A percentile compares a stretch with the other conserved stretches of the same genome.
These are phyloP conservation scores for Solanum piurae DNA, from an alignment of 257 asterid species.

Conservation along the genomic window DNA sequence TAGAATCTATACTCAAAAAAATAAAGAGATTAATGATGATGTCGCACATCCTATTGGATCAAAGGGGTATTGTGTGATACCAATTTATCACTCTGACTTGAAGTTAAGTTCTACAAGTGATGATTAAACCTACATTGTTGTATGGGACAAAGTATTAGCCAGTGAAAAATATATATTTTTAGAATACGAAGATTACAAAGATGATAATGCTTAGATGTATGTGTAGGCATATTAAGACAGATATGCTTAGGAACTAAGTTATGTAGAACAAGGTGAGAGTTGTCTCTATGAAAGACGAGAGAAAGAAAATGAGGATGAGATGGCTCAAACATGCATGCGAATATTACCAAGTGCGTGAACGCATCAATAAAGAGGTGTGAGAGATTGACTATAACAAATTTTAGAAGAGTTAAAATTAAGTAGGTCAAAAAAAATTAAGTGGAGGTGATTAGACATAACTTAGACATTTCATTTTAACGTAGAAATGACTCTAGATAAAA, in stretches of 20 bases:
- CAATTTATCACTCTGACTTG: not conserved
- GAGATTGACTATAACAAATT: not conserved
- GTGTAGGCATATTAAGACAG: not conserved
- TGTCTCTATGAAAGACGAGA: not conserved
- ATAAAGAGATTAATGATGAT: not conserved
- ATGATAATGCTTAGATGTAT: not conserved
- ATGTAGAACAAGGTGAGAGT: not conserved
- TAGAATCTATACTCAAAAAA: not conserved
- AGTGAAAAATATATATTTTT: too few species aligned
- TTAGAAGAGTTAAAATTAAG: not conserved
- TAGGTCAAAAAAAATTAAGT: not conserved
- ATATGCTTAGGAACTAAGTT: not conserved
- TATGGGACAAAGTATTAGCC: not conserved
- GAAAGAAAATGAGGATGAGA: not conserved
- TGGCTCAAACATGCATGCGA: not conserved
- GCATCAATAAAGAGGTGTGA: not conserved
- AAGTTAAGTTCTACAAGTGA: not conserved
- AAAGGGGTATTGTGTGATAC: not conserved
- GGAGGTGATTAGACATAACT: too few species aligned
- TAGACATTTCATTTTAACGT: not conserved
- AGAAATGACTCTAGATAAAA: rapidly evolving
- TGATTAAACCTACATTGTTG: not conserved
- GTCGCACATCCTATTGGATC: not conserved
- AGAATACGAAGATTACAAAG: not conserved
- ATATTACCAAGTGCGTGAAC: not conserved